Evolutionary conservation across 345 rosid genomes (phyloP).

Genomic region (Rhizophora apiculata): DNA sequence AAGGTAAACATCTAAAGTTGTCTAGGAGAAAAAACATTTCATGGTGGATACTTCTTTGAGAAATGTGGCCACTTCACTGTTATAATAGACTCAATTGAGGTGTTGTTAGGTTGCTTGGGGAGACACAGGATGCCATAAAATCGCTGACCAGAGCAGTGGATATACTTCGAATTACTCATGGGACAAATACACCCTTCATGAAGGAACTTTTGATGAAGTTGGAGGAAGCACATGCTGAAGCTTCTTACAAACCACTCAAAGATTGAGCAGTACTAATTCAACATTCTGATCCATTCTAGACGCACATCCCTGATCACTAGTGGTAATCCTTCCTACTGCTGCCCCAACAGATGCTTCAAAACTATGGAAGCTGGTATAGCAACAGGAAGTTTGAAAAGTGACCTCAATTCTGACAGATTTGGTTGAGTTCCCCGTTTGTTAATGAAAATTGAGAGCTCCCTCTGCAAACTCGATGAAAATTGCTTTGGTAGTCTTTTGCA

Average conservation of each 20-base stretch:
- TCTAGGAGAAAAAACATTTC: too few relatives aligned
- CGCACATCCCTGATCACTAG: neutral
- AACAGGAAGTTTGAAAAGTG: neutral
- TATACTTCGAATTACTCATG: slow-evolving; percentile 66
- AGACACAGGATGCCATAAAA: slow-evolving; percentile 53
- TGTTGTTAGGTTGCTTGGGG: slow-evolving; percentile 60
- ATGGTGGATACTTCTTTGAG: too few relatives aligned
- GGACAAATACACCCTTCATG: slow-evolving; percentile 56
- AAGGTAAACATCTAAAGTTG: too few relatives aligned
- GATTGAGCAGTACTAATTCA: slow-evolving; percentile 27
- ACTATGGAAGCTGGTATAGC: neutral
- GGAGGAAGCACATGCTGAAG: slow-evolving; percentile 88
- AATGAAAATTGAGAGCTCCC: too few relatives aligned
- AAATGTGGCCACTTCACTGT: too few relatives aligned
- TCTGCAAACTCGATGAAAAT: too few relatives aligned
- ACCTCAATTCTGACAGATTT: too few relatives aligned
- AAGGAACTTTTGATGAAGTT: slow-evolving; percentile 68
- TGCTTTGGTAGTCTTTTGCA: too few relatives aligned
- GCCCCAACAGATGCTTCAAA: neutral
- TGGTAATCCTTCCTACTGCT: neutral
- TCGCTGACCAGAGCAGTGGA: slow-evolving; percentile 58
- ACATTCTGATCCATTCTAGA: neutral
- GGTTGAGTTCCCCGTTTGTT: too few relatives aligned
- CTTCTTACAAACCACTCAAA: slow-evolving; percentile 46
- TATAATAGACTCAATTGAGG: neutral